phyloP scores from a whole-genome alignment of 2,329 filamentous ascomycete species.

The Apiospora phragmitis region DNA sequence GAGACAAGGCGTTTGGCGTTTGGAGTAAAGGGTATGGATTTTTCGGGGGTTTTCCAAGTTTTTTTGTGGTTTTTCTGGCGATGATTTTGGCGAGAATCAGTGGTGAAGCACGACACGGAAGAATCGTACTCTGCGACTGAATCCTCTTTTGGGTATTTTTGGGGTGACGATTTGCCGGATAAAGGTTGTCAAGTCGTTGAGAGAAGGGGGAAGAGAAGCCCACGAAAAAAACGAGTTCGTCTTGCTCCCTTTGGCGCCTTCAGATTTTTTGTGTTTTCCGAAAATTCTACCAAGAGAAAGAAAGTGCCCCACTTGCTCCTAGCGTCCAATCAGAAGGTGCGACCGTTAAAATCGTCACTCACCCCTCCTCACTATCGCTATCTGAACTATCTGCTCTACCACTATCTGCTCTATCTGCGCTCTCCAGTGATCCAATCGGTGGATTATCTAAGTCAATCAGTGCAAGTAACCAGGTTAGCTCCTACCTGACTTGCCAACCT shows the following conservation, averaged over 20 bases:
- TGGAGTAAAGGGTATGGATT: constrained; percentile 27
- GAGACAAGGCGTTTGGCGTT: not conserved
- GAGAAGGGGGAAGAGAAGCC: constrained; percentile 34
- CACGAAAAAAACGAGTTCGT: constrained; percentile 31
- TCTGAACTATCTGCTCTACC: not conserved
- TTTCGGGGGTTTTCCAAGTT: constrained; percentile 58
- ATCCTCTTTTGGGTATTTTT: constrained; percentile 47
- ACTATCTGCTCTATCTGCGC: not conserved
- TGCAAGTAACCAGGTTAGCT: not conserved
- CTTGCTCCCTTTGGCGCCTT: constrained; percentile 2
- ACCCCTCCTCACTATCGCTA: not conserved
- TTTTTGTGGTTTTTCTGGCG: constrained; percentile 59
- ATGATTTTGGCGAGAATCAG: constrained; percentile 57
- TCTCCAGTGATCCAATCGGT: not conserved
- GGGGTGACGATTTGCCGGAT: constrained; percentile 42
- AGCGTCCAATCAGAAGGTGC: constrained; percentile 10
- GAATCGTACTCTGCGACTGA: constrained; percentile 50
- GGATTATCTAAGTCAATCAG: not conserved
- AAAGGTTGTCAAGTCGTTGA: constrained; percentile 51
- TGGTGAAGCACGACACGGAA: constrained; percentile 53
- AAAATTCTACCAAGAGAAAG: constrained; percentile 15
- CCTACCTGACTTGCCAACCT: not conserved
- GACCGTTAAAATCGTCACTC: constrained; percentile 2
- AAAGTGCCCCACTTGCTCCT: constrained; percentile 1
- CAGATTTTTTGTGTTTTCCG: constrained; percentile 18